phyloP scores from a whole-genome alignment of 345 rosid species.

The Nephelium lappaceum region DNA sequence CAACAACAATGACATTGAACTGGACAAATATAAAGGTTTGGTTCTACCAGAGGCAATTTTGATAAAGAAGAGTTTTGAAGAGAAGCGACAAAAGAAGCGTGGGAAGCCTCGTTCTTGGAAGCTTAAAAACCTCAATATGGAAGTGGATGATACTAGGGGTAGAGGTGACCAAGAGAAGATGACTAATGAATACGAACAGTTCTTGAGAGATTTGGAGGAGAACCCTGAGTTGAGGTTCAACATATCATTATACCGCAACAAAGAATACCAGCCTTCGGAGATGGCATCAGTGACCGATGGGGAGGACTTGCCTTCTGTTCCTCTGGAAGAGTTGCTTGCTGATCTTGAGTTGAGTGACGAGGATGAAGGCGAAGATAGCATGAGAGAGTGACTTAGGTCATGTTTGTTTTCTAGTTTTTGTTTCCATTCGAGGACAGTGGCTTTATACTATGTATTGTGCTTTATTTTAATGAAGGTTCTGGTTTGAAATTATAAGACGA shows the following conservation, averaged over 20 bases:
- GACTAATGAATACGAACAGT: conserved; percentile 17
- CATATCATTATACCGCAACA: conserved; percentile 50
- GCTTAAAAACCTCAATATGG: conserved; percentile 21
- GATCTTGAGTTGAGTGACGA: conserved; percentile 51
- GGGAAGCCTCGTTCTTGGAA: conserved; percentile 25
- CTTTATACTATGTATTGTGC: not conserved
- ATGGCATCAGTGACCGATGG: conserved; percentile 56
- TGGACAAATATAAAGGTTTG: conserved; percentile 24
- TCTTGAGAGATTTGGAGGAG: conserved; percentile 25
- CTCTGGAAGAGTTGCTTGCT: conserved; percentile 56
- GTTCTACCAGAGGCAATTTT: conserved; percentile 21
- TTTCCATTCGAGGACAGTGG: not conserved
- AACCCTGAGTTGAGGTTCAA: conserved; percentile 29
- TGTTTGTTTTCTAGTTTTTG: not conserved
- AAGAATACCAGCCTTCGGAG: conserved; percentile 61
- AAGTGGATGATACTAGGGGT: conserved; percentile 15
- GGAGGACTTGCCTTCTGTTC: conserved; percentile 51
- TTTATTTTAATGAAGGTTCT: not conserved
- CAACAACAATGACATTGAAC: conserved; percentile 23
- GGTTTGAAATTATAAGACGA: not conserved
- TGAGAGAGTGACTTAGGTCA: conserved; percentile 36
- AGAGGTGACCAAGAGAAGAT: conserved; percentile 19
- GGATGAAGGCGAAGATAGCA: conserved; percentile 36
- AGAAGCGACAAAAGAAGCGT: conserved; percentile 20
- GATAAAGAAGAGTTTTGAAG: conserved; percentile 24